Base-by-base conservation (phyloP, 371 early-diverging fungal species). In the Haplosporangium sp. region DNA sequence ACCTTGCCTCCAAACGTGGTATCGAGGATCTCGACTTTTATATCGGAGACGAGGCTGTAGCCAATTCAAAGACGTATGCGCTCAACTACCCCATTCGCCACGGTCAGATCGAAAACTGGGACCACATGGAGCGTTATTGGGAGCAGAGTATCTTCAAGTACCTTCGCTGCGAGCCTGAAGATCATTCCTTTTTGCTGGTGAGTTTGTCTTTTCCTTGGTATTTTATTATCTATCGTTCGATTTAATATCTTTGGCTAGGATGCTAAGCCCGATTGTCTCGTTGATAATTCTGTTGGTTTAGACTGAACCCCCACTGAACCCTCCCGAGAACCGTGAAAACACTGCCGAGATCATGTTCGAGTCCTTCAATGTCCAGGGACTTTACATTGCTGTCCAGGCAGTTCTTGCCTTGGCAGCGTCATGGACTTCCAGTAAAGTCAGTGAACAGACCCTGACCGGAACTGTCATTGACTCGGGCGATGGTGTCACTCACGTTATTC, bases 401-500 rank as follows among this genome's bases (percentile, higher is more conserved):
- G 95, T 96, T 23, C 86, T 96, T 55, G 96, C 95, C 14, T 85
- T 96, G 71, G 95, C 95, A 52, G 95, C 96, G 23, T 92, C 92
- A 62, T 96, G 95, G 95, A 92, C 92, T 6, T 91, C 93, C 12
- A 92, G 86, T 70, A 92, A 92, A 83, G 88, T 89, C 10, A 86
- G 82, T 51, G 90, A 89, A 43, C 91, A 91, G 71, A 95, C 96
- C 20, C 85, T 98, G 72, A 99, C 99, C 6, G 99, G 99, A 69
- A 97, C 97, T 1, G 99, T 98, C 20, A 95, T 98, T 69, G 99
- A 98, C 82, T 92, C 93, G 67, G 99, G 99, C 45, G 99, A 98
- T 87, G 99, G 99, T 84, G 98, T 99, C 23, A 98, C 99, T 37
- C 99, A 99, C 85, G 97, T 98, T 60, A 98, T 98, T 73, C 99